Base-by-base conservation (phyloP, 768 basidiomycete genomes). In the Tephrocybe sp. region DNA sequence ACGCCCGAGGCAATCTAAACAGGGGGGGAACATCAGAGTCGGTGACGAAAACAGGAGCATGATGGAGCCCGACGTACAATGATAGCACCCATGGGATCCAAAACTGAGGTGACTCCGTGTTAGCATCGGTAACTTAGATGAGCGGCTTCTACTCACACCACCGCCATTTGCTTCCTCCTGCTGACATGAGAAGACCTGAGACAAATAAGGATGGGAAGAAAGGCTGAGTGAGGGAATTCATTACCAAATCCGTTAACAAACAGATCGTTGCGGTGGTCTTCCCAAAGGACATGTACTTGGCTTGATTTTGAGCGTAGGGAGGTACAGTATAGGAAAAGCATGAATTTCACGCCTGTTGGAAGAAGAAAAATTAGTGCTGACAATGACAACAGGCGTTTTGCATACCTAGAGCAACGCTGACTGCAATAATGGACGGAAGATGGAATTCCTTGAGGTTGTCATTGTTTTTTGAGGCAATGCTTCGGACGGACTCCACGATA, bases 211-310 rank as follows among this genome's bases (percentile, higher is more conserved):
- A 54, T 22, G 18, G 36, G 34, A 55, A 35, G 11, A 39, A 45
- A 27, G 36, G 30, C 19, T 12, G 27, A 28, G 21, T 24, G 15
- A 50, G 27, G 24, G 15, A 39, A 25, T 3, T 48, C n/a, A 75
- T 27, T 53, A 86, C 87, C 86, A 53, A 89, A 87, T 21, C 78
- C 72, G 60, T 93, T 93, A 63, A 92, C 83, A 63, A 83, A 89
- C n/a, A 93, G 64, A 60, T 96, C 96, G 60, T 94, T 98, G 57
- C 95, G 77, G 56, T 98, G 95, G 63, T 98, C 96, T 66, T 97
- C 91, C 93, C 92, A 98, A 24, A 97, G 78, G 16, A 97, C 83
- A 38, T 82, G 81, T 2, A 99, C 96, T 68, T 99, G 97, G 59
- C 90, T 94, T 5, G 89, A 93, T 55, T 80, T 82, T 26, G 77